Base-by-base conservation (phyloP, 192 early-diverging fungal genomes). In the Entomortierella lignicola region DNA sequence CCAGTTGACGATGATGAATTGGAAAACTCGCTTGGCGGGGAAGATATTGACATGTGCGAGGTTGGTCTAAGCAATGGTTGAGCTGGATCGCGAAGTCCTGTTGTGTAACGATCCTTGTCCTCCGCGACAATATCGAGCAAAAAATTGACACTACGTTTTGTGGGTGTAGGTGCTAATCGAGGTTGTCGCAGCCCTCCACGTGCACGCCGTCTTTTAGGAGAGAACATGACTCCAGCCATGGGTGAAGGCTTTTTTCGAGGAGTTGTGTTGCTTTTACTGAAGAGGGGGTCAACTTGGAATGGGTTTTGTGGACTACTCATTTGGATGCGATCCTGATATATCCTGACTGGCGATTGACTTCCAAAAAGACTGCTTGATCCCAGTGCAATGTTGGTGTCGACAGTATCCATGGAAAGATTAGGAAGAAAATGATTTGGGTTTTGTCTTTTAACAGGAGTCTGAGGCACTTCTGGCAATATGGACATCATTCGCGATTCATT, bases 361-460 rank as follows among this genome's bases (percentile, higher is more conserved):
- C 72, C 66, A 55, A 63, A 77, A 1, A 77, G 43, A 58, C 72
- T 68, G 54, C 72, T 77, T 12, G 72, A 68, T 23, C 72, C 72
- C n/a, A 77, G 41, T 2, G 72, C 72, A 23, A 77, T 43, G 7
- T 68, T 77, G 18, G 72, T 77, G 60, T 77, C 72, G 21, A 77
- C 72, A 31, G 72, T 77, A 37, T 68, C 72, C 65, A 77, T 68
- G 15, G 72, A 77, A 1, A 77, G 39, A 26, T 77, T 77, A 1
- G 72, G 72, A 20, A 77, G 47, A 34, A 77, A 59, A 53, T 77
- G 51, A 50, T 65, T 77, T 4, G 60, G 27, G 31, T 52, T 21
- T 18, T 54, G 65, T n/a, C 59, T 57, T 41, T 77, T 77, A 26
- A 77, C 72, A n/a, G 72, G 72, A 8, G 72, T 77, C 37, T 61